A percentile compares a stretch with the other conserved stretches of the same genome.
These are phyloP conservation scores for Xylaria sp. DNA, from an alignment of 2,329 filamentous ascomycete genomes.

Conservation along the genomic window DNA sequence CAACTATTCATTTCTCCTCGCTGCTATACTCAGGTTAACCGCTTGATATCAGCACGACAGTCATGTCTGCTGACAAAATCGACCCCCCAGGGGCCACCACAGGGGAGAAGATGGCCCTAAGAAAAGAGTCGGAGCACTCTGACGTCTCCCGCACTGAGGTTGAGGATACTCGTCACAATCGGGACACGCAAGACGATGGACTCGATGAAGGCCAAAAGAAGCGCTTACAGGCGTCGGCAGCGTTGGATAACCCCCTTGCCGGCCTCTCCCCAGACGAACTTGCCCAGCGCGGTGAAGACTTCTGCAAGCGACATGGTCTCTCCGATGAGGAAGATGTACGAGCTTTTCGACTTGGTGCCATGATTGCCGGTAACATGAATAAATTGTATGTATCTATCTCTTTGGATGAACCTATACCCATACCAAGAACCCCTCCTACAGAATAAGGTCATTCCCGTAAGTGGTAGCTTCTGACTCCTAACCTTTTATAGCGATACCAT, in stretches of 20 bases:
- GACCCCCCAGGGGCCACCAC: slow-evolving; percentile 10
- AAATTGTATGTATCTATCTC: slow-evolving; percentile 50
- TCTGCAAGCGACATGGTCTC: slow-evolving; percentile 66
- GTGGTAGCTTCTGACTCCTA: background rate
- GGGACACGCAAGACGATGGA: slow-evolving; percentile 39
- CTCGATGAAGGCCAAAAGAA: slow-evolving; percentile 46
- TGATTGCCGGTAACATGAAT: slow-evolving; percentile 65
- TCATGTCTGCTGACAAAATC: slow-evolving; percentile 24
- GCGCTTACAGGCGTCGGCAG: slow-evolving; percentile 52
- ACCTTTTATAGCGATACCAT: slow-evolving; percentile 52
- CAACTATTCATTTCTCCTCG: background rate
- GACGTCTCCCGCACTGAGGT: slow-evolving; percentile 46
- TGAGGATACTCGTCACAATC: slow-evolving; percentile 41
- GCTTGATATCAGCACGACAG: background rate
- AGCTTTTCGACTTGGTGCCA: slow-evolving; percentile 69
- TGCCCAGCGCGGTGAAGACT: slow-evolving; percentile 65
- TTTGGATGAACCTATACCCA: background rate
- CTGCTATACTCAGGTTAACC: background rate
- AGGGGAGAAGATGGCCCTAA: slow-evolving; percentile 18
- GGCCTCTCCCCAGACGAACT: slow-evolving; percentile 59
- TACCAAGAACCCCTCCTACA: background rate
- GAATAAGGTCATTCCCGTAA: background rate
- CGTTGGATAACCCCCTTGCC: slow-evolving; percentile 56
- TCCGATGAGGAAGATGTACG: slow-evolving; percentile 66
- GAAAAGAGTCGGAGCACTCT: slow-evolving; percentile 45